Base-by-base conservation (phyloP, 495 filamentous ascomycete genomes). In the Sporormia fimetaria region DNA sequence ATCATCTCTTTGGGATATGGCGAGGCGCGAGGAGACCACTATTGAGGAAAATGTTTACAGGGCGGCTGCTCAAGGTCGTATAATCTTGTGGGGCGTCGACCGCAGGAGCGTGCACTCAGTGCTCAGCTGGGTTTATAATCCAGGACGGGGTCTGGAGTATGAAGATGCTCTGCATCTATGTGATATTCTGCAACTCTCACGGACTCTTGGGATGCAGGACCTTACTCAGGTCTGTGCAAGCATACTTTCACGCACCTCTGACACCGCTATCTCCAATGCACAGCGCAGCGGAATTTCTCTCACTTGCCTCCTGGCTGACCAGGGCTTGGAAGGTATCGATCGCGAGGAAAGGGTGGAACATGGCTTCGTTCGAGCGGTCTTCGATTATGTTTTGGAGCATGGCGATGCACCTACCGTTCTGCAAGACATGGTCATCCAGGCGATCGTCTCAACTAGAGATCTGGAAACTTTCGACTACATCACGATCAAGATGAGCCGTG, bases 351-450 rank as follows among this genome's bases (percentile, higher is more conserved):
- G n/a, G n/a, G n/a, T n/a, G n/a, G n/a, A n/a, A n/a, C n/a, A n/a
- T n/a, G n/a, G n/a, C 18, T 9, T 34, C 9, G 12, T 34, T 16
- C 2, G 11, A 14, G 24, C 34, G 1, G 37, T 52, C 10, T 33
- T 52, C 30, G 17, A 27, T 4, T 47, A 41, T 33, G 42, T 46
- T 2, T 21, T 40, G 4, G n/a, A 10, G 10, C n/a, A 34, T 0
- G 16, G 31, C 6, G 17, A 17, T 12, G 40, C 42, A 4, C 28
- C 33, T 3, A 1, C 9, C 0, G 10, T 16, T 2, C 30, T 52
- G 21, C 31, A 28, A 15, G n/a, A 33, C 1, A 11, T 52, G 5
- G 31, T 42, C 6, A 21, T 42, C 4, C 21, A 47, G 7, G 42
- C 42, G 9, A 15, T 52, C 10, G 48, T 32, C 10, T 20, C 28